These are phyloP conservation scores for Talaromyces sp. DNA, from an alignment of 2,329 filamentous ascomycete species.

Conservation along the genomic window DNA sequence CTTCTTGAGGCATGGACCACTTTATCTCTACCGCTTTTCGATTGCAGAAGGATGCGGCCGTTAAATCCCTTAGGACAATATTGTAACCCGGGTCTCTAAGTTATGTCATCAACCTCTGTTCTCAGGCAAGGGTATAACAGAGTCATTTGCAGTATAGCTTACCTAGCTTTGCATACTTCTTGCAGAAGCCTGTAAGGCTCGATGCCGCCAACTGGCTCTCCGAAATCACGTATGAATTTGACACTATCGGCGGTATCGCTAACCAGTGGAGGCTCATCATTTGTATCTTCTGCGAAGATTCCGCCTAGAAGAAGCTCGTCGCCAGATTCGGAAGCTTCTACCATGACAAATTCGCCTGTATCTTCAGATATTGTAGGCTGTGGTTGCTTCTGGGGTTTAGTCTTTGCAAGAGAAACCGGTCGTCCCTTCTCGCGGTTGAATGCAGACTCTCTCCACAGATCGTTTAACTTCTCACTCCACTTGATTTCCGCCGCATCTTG, in stretches of 20 bases:
- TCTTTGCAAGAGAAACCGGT: not conserved
- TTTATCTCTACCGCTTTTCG: conserved; percentile 67
- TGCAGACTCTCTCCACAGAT: conserved; percentile 57
- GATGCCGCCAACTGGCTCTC: conserved; percentile 73
- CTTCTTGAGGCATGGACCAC: conserved; percentile 71
- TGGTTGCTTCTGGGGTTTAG: conserved; percentile 44
- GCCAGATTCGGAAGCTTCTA: conserved; percentile 37
- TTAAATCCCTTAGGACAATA: conserved; percentile 64
- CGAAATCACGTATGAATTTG: conserved; percentile 72
- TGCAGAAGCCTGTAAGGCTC: conserved; percentile 72
- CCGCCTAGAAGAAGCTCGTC: conserved; percentile 48
- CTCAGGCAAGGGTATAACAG: not conserved
- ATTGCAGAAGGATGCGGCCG: conserved; percentile 67
- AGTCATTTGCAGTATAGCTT: not conserved
- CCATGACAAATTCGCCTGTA: conserved; percentile 20
- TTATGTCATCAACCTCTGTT: not conserved
- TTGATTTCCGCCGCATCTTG: conserved; percentile 57
- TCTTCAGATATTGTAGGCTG: conserved; percentile 6
- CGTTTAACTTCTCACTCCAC: conserved; percentile 58
- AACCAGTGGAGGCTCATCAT: conserved; percentile 42
- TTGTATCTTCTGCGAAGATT: conserved; percentile 49
- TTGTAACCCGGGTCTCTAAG: conserved; percentile 64
- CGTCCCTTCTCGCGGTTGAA: conserved; percentile 35
- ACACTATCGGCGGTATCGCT: conserved; percentile 21
- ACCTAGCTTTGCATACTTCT: conserved; percentile 80